Base-by-base conservation (phyloP, 2,329 filamentous ascomycete species). In the Hymenoscyphus albidus region DNA sequence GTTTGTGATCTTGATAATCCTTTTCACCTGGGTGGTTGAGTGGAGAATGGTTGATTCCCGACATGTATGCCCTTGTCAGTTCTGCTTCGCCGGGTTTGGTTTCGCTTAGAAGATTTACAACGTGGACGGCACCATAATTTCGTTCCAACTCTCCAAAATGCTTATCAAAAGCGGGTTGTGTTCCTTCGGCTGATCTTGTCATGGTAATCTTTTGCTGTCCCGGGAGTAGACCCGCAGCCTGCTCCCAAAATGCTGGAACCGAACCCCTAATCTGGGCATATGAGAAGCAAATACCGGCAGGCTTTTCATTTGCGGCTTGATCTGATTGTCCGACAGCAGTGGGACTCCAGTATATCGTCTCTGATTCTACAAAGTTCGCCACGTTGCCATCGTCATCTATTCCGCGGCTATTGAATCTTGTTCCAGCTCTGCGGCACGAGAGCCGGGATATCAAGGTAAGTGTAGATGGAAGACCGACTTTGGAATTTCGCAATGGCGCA, bases 351-450 rank as follows among this genome's bases (percentile, higher is more conserved):
- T 96, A 93, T 51, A 94, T 87, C 0, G 93, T 96, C 78, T 99
- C 95, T 0, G 93, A 95, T 77, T 99, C 95, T n/a, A 98, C 95
- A 77, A 97, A 99, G 77, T 99, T 99, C 66, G 95, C 93, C 35
- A 98, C 95, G 72, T 98, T 92, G 14, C 95, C 95, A 74, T 98
- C 93, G 75, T 99, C 95, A 74, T 99, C 95, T 69, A 99, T 97
- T 48, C 95, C 95, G 70, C 95, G 85, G n/a, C 94, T 90, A 76
- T 98, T 98, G 82, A 98, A 99, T 51, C 95, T 86, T 16, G 95
- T 99, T 27, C 95, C 95, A 18, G 95, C 95, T 78, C 94, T 87
- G 70, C 88, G 85, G 74, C 93, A 98, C 1, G 95, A 98, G 44
- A 98, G 81, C 39, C 95, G 86, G 1, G 95, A 98, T 67, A 98